Conservation (phyloP, 2,329 filamentous ascomycete species). For the Talaromyces verruculosus region DNA sequence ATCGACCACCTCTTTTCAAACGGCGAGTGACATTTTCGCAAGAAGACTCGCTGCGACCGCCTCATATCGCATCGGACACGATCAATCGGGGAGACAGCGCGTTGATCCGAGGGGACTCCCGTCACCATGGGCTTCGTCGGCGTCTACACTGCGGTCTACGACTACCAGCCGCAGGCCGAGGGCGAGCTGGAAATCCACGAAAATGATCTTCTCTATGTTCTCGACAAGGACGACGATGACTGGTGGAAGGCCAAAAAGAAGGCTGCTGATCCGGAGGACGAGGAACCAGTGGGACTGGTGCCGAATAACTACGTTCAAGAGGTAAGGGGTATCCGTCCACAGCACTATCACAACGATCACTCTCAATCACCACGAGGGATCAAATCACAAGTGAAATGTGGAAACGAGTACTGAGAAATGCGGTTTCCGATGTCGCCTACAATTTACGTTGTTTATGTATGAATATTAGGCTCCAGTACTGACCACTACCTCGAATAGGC, state of each 20-base stretch:
- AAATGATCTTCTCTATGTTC: constrained; percentile 82
- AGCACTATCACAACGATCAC: background rate
- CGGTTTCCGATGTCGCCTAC: background rate
- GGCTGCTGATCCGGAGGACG: constrained; percentile 80
- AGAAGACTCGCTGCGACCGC: background rate
- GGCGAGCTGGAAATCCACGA: constrained; percentile 82
- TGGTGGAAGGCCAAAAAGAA: constrained; percentile 98
- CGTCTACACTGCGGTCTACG: constrained; percentile 86
- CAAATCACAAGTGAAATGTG: background rate
- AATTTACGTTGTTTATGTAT: background rate
- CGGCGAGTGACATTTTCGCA: too few relatives aligned
- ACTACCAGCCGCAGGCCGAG: constrained; percentile 83
- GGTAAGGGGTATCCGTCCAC: constrained; percentile 55
- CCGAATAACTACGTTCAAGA: constrained; percentile 95
- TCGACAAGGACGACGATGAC: constrained; percentile 77
- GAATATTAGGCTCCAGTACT: background rate
- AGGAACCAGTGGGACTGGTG: constrained; percentile 85
- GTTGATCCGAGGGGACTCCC: constrained; percentile 1
- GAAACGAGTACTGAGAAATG: background rate
- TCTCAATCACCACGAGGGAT: too few relatives aligned
- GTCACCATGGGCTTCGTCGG: constrained; percentile 81
- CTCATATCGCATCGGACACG: background rate
- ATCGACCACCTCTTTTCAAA: constrained; percentile 2
- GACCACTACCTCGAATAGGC: constrained; percentile 50
- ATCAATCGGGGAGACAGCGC: constrained; percentile 4